Percentiles rank a stretch among this genome's conserved stretches.
Evolutionary conservation across 306 rosid genomes (phyloP).

Genomic region (Rosa lucieae): DNA sequence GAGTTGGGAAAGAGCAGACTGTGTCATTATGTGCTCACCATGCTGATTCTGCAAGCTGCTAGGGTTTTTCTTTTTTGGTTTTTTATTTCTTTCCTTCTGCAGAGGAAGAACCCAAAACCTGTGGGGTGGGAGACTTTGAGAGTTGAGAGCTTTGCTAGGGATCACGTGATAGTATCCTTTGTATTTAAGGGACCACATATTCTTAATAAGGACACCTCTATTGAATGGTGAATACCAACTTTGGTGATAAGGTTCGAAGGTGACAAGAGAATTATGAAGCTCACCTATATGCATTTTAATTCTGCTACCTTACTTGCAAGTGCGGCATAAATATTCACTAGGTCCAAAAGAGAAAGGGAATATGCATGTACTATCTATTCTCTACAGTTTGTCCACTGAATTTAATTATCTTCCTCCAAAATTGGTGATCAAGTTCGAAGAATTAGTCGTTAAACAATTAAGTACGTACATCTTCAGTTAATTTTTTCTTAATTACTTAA

Average conservation of each 20-base stretch:
- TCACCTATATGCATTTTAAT: neutral
- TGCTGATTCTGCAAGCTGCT: neutral
- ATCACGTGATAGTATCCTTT: constrained; percentile 49
- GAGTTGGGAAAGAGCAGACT: constrained; percentile 33
- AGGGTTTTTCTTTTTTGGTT: neutral
- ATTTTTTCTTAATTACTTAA: neutral
- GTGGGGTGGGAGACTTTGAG: constrained; percentile 27
- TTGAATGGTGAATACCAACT: constrained; percentile 21
- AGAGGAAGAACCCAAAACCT: neutral
- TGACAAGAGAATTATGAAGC: constrained; percentile 1
- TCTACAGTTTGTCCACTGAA: neutral
- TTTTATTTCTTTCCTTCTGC: neutral
- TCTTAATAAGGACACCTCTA: constrained; percentile 13
- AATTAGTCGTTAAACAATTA: neutral
- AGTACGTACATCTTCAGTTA: neutral
- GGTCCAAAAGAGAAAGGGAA: neutral
- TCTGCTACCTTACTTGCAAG: constrained; percentile 14
- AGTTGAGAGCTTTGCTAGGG: neutral
- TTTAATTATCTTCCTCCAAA: neutral
- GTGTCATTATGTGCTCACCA: constrained; percentile 20
- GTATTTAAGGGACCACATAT: constrained; percentile 46
- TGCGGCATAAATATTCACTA: constrained; percentile 7
- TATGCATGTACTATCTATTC: neutral
- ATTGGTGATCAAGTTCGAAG: neutral
- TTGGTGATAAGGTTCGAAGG: constrained; percentile 18